Percentiles rank a stretch among this genome's conserved stretches.
phyloP scores from a whole-genome alignment of 2,329 filamentous ascomycete species.

The Macrophomina phaseolina region DNA sequence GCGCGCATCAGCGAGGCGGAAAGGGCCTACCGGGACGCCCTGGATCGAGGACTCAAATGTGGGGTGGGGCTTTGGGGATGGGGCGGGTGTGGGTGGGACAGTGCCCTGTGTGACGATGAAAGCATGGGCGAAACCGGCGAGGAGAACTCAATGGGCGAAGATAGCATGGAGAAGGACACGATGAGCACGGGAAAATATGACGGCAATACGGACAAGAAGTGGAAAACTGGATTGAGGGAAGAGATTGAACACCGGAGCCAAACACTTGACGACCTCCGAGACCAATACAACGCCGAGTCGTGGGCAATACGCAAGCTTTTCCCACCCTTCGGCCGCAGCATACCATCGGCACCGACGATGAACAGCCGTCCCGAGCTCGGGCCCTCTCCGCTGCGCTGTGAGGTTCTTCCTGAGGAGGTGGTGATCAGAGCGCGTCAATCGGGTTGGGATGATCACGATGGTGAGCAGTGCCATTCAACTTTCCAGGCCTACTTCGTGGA shows the following conservation, averaged over 20 bases:
- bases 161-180: not conserved
- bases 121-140: not conserved
- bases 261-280: not conserved
- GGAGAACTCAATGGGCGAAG: not conserved
- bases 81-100: constrained; percentile 9
- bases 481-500: constrained; percentile 29
- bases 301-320: constrained; percentile 3
- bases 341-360: not conserved
- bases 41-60: constrained; percentile 30
- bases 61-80: constrained; percentile 27
- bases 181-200: not conserved
- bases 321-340: not conserved
- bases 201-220: not conserved
- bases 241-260: not conserved
- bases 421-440: constrained; percentile 1
- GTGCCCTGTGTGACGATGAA: not conserved
- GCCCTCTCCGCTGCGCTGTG: constrained; percentile 32
- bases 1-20: constrained; percentile 14
- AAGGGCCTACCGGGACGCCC: constrained; percentile 1
- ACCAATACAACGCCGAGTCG: not conserved
- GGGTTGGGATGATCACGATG: not conserved
- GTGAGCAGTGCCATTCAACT: not conserved
- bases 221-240: not conserved
- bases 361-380: constrained; percentile 27
- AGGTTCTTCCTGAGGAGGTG: constrained; percentile 35